phyloP scores from a whole-genome alignment of 306 rosid species.

The Crotalaria pallida region DNA sequence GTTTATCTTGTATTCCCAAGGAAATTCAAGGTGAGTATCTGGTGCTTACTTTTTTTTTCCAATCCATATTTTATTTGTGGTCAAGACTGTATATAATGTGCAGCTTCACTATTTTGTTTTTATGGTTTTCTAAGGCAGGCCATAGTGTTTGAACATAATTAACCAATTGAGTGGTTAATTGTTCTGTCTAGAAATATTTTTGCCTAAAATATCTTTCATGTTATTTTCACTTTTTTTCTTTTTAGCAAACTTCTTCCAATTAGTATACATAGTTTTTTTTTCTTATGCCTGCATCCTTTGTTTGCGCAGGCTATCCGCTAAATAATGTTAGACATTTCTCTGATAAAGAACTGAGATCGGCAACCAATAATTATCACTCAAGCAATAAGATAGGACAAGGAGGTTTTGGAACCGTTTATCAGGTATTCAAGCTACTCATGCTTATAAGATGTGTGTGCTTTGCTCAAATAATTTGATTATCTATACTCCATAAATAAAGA shows the following conservation, averaged over 20 bases:
- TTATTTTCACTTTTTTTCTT: neutral
- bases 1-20: slow-evolving; percentile 23
- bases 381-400: slow-evolving; percentile 80
- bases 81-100: neutral
- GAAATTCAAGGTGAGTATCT: slow-evolving; percentile 53
- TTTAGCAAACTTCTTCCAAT: slow-evolving; percentile 10
- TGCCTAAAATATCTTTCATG: neutral
- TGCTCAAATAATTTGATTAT: too few species aligned
- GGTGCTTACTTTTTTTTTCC: neutral
- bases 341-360: slow-evolving; percentile 57
- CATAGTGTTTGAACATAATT: too few species aligned
- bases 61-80: neutral
- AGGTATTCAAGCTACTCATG: slow-evolving; percentile 43
- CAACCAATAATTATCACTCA: slow-evolving; percentile 64
- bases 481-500: neutral
- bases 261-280: neutral
- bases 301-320: slow-evolving; percentile 40
- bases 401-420: slow-evolving; percentile 87
- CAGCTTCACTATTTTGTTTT: neutral
- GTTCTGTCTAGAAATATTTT: too few species aligned
- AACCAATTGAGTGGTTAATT: too few species aligned
- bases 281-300: slow-evolving; percentile 5
- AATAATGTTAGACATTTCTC: slow-evolving; percentile 55
- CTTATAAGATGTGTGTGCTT: neutral
- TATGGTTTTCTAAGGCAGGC: neutral